Evolutionary conservation across 2,329 filamentous ascomycete species (phyloP).

Genomic region (Epichloe gansuensis): DNA sequence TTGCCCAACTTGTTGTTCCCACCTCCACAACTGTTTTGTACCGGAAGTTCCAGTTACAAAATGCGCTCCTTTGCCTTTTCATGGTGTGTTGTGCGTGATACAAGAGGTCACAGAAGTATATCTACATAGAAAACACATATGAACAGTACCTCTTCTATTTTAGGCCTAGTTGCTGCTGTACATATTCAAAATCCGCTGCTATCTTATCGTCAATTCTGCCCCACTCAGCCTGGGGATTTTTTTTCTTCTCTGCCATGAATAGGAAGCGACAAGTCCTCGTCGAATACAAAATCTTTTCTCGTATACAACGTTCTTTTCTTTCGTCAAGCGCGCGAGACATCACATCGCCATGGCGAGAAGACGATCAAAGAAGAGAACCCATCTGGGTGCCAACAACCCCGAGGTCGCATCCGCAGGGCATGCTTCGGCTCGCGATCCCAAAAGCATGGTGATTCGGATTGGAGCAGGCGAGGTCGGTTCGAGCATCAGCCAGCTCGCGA

Average conservation of each 20-base stretch:
- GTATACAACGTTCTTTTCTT: not conserved
- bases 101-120: no score
- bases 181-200: no score
- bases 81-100: no score
- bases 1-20: no score
- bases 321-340: not conserved
- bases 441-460: conserved; percentile 97
- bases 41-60: no score
- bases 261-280: not conserved
- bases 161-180: no score
- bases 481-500: conserved; percentile 80
- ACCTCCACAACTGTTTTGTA: no score
- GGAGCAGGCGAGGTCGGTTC: conserved; percentile 87
- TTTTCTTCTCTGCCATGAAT: conserved; percentile 8
- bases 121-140: no score
- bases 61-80: no score
- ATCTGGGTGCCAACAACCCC: conserved; percentile 53
- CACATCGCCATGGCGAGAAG: conserved; percentile 57
- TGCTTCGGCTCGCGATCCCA: conserved; percentile 58
- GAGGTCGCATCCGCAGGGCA: conserved; percentile 44
- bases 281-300: not conserved
- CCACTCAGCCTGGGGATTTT: conserved; percentile 17
- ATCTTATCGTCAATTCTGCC: conserved; percentile 18
- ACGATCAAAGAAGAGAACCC: conserved; percentile 80
- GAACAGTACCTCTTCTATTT: no score